A percentile compares a stretch with the other conserved stretches of the same genome.
Conservation (phyloP, 1,284 basidiomycete genomes). For the Amylostereum chailletii region DNA sequence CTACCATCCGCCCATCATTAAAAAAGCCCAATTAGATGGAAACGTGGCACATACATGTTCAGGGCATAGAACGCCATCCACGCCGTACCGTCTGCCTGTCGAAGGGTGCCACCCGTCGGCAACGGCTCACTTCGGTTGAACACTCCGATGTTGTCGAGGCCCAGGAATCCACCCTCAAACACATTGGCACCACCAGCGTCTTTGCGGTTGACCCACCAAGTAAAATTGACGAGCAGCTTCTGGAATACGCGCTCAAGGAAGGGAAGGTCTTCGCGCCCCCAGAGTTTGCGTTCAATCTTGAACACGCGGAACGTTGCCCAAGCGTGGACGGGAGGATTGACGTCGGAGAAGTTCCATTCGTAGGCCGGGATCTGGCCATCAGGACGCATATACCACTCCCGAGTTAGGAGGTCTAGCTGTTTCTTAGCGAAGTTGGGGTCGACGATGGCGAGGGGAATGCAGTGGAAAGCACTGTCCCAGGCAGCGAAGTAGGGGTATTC, state of each 20-base stretch:
- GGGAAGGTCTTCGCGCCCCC: conserved; percentile 81
- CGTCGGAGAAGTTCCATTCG: conserved; percentile 98
- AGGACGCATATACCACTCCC: conserved; percentile 99
- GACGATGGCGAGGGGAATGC: conserved; percentile 92
- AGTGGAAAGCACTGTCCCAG: conserved; percentile 98
- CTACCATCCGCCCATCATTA: conserved; percentile 26
- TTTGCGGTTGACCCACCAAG: conserved; percentile 99
- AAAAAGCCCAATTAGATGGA: too few relatives aligned
- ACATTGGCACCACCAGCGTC: conserved; percentile 92
- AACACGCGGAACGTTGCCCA: conserved; percentile 97
- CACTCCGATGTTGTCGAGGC: conserved; percentile 94
- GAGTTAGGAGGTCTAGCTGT: conserved; percentile 90
- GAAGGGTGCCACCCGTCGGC: conserved; percentile 85
- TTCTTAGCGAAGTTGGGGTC: conserved; percentile 96
- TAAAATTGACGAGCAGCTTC: conserved; percentile 94
- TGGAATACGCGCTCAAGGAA: conserved; percentile 99
- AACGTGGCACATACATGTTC: conserved; percentile 65
- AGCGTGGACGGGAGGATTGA: conserved; percentile 96
- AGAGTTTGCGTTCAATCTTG: conserved; percentile 96
- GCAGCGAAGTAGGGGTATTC: conserved; percentile 95
- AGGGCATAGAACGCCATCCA: conserved; percentile 99
- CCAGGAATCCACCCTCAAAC: conserved; percentile 97
- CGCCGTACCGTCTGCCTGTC: conserved; percentile 95
- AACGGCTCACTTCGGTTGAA: conserved; percentile 97
- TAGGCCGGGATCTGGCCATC: conserved; percentile 98